phyloP scores from a whole-genome alignment of 2,329 filamentous ascomycete species.

The Graphilbum fragrans region DNA sequence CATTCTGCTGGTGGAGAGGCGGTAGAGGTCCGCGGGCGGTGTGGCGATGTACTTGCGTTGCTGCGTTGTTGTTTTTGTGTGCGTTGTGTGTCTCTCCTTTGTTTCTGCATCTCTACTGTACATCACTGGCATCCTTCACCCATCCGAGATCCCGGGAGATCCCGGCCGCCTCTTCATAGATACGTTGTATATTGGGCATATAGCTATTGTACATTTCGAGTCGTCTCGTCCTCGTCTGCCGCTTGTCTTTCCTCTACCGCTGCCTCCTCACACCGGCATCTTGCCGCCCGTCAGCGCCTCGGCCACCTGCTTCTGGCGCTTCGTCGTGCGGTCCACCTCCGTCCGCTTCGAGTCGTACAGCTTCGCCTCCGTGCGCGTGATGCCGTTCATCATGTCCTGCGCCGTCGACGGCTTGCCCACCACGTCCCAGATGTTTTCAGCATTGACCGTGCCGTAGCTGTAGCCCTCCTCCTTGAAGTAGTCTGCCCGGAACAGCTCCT shows the following conservation, averaged over 20 bases:
- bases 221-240: not conserved
- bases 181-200: not conserved
- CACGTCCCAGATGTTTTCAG: constrained; percentile 40
- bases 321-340: constrained; percentile 31
- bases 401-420: constrained; percentile 33
- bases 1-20: constrained; percentile 78
- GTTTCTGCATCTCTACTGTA: not conserved
- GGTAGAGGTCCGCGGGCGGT: constrained; percentile 27
- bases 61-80: not conserved
- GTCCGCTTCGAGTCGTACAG: constrained; percentile 23
- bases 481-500: constrained; percentile 60
- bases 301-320: constrained; percentile 39
- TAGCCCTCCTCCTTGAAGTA: constrained; percentile 32
- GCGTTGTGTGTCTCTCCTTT: not conserved
- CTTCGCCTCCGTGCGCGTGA: constrained; percentile 18
- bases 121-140: no score
- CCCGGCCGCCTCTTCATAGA: no score
- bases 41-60: not conserved
- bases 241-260: not conserved
- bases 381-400: constrained; percentile 28
- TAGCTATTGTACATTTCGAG: not conserved
- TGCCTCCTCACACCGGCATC: constrained; percentile 21
- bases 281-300: constrained; percentile 50
- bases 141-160: not conserved
- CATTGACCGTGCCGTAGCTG: constrained; percentile 15